Percentiles rank a stretch among this genome's conserved stretches.
phyloP scores from a whole-genome alignment of 306 rosid genomes.

The Castanospermum australe region DNA sequence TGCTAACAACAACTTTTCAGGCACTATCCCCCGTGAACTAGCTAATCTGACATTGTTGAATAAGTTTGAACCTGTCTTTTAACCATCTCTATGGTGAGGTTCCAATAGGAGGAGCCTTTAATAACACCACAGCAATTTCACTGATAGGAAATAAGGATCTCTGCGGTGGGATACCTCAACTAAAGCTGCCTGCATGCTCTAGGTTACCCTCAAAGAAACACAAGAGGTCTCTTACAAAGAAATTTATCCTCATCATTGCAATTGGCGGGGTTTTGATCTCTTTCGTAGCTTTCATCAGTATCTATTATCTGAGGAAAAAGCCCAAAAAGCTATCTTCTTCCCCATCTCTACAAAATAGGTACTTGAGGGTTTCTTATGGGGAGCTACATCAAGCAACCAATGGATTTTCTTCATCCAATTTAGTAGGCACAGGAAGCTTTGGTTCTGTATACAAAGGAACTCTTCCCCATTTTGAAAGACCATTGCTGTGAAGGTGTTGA shows the following conservation, averaged over 20 bases:
- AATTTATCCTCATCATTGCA: neutral
- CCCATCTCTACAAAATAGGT: neutral
- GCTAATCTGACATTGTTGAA: neutral
- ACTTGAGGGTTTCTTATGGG: conserved; percentile 32
- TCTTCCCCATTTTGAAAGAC: conserved; percentile 8
- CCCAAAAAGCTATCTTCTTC: neutral
- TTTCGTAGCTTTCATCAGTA: neutral
- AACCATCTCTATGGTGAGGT: conserved; percentile 42
- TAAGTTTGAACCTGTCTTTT: conserved; percentile 31
- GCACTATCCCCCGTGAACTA: conserved; percentile 18
- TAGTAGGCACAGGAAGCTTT: conserved; percentile 34
- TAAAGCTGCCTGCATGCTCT: conserved; percentile 19
- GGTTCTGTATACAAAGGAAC: conserved; percentile 44
- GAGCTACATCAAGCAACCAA: conserved; percentile 40
- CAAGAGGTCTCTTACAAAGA: neutral
- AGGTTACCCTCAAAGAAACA: neutral
- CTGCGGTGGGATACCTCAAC: conserved; percentile 39
- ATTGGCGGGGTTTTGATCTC: neutral
- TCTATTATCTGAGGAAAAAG: neutral
- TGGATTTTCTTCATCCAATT: conserved; percentile 36
- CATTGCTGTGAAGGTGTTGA: conserved; percentile 38
- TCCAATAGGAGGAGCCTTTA: conserved; percentile 35
- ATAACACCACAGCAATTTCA: conserved; percentile 7
- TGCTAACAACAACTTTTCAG: conserved; percentile 34
- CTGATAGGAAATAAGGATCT: conserved; percentile 27